A percentile compares a stretch with the other conserved stretches of the same genome.
phyloP scores from a whole-genome alignment of 1,139 yeast species.

The Wickerhamomyces sp. region DNA sequence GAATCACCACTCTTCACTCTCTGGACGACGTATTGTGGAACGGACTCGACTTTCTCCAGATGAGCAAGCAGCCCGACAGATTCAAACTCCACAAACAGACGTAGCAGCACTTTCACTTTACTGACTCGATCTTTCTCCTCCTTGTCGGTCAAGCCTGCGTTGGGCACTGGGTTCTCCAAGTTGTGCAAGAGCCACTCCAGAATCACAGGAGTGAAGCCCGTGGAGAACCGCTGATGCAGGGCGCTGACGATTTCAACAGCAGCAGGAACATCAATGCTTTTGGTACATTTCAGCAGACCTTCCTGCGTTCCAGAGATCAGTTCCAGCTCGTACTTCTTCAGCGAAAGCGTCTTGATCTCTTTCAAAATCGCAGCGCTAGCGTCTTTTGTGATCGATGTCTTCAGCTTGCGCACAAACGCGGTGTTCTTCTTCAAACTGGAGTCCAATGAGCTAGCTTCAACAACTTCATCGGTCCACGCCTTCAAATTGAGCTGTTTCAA shows the following conservation, averaged over 20 bases:
- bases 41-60: constrained; percentile 31
- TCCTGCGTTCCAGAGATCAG: constrained; percentile 60
- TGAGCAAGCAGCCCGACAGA: constrained; percentile 52
- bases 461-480: constrained; percentile 35
- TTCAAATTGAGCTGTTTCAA: constrained; percentile 26
- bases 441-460: constrained; percentile 41
- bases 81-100: constrained; percentile 58
- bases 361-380: constrained; percentile 41
- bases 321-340: constrained; percentile 77
- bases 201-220: constrained; percentile 47
- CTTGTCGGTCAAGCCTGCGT: constrained; percentile 31
- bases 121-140: constrained; percentile 39
- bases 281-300: constrained; percentile 50
- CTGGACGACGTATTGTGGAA: constrained; percentile 36
- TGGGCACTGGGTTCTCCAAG: constrained; percentile 34
- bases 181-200: constrained; percentile 43
- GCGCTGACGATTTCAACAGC: constrained; percentile 66
- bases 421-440: constrained; percentile 81
- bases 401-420: constrained; percentile 69
- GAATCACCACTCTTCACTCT: constrained; percentile 31
- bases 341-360: constrained; percentile 58
- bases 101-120: constrained; percentile 46
- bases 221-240: constrained; percentile 69
- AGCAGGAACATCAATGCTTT: constrained; percentile 56
- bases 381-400: constrained; percentile 50